Conservation (phyloP, 768 basidiomycete genomes). For the Hypholoma fasciculare region DNA sequence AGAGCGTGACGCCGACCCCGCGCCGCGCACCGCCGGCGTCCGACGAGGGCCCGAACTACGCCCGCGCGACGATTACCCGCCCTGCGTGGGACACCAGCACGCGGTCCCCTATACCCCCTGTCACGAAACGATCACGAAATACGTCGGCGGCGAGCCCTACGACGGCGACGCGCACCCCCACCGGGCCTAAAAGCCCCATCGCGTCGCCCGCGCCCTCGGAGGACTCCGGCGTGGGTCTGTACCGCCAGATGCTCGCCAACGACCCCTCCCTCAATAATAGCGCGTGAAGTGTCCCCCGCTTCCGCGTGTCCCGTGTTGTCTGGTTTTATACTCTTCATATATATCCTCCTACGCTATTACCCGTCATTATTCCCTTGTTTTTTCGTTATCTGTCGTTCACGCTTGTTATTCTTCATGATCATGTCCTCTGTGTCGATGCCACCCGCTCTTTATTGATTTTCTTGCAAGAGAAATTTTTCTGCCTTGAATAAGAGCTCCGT, state of each 20-base stretch:
- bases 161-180: slow-evolving; percentile 45
- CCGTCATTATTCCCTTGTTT: slow-evolving; percentile 21
- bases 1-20: slow-evolving; percentile 41
- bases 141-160: slow-evolving; percentile 72
- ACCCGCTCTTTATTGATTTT: slow-evolving; percentile 16
- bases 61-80: slow-evolving; percentile 72
- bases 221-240: slow-evolving; percentile 83
- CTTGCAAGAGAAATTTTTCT: slow-evolving; percentile 4
- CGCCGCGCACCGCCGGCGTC: slow-evolving; percentile 45
- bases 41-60: slow-evolving; percentile 65
- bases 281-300: slow-evolving; percentile 26
- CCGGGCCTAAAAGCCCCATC: slow-evolving; percentile 41
- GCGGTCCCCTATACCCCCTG: slow-evolving; percentile 26
- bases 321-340: slow-evolving; percentile 15
- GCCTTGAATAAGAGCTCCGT: slow-evolving; percentile 12
- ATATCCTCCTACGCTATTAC: slow-evolving; percentile 26
- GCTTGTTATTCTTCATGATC: slow-evolving; percentile 20
- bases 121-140: slow-evolving; percentile 67
- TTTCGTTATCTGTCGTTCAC: slow-evolving; percentile 18
- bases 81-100: slow-evolving; percentile 76
- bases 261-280: slow-evolving; percentile 63
- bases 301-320: slow-evolving; percentile 16
- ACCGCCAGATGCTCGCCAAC: slow-evolving; percentile 78
- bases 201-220: slow-evolving; percentile 76
- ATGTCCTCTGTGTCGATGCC: slow-evolving; percentile 20